Conservation (phyloP, 2,329 filamentous ascomycete species). For the Penicillium freii region DNA sequence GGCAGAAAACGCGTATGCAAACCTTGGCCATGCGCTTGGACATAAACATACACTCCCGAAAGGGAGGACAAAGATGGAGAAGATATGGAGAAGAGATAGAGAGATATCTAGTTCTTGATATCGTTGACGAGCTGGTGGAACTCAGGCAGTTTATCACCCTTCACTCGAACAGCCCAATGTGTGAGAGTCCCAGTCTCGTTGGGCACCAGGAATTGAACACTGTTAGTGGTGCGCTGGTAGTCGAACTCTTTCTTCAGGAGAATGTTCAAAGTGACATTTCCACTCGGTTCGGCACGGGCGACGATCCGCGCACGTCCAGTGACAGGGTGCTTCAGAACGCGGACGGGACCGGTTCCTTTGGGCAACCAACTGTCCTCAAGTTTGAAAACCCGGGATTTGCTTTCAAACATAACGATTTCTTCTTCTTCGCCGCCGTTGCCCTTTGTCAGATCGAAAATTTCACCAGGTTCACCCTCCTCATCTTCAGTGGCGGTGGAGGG, state of each 20-base stretch:
- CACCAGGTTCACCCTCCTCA: conserved; percentile 41
- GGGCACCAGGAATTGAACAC: conserved; percentile 45
- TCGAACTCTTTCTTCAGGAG: conserved; percentile 58
- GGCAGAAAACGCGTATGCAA: conserved; percentile 2
- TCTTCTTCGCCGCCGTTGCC: conserved; percentile 68
- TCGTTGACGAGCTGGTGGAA: conserved; percentile 16
- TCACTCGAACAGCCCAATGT: conserved; percentile 70
- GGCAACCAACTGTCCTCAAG: conserved; percentile 62
- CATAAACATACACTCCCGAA: conserved; percentile 8
- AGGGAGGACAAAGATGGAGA: conserved; percentile 1
- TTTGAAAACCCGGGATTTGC: conserved; percentile 68
- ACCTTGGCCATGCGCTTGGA: conserved; percentile 7
- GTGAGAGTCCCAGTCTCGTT: conserved; percentile 61
- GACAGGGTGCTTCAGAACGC: conserved; percentile 70
- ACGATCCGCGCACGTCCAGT: conserved; percentile 67
- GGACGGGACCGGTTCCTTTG: conserved; percentile 69
- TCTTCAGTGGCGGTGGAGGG: conserved; percentile 38
- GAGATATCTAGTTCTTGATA: conserved; percentile 19
- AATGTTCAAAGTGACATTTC: conserved; percentile 71
- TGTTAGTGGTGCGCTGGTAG: conserved; percentile 59
- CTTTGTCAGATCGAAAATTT: conserved; percentile 65
- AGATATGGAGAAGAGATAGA: neutral
- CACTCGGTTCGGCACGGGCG: conserved; percentile 71
- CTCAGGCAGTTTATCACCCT: conserved; percentile 34
- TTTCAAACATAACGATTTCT: conserved; percentile 68